Evolutionary conservation across 352 stramenopile species (phyloP).

Genomic region (Proteromonas lacertae): DNA sequence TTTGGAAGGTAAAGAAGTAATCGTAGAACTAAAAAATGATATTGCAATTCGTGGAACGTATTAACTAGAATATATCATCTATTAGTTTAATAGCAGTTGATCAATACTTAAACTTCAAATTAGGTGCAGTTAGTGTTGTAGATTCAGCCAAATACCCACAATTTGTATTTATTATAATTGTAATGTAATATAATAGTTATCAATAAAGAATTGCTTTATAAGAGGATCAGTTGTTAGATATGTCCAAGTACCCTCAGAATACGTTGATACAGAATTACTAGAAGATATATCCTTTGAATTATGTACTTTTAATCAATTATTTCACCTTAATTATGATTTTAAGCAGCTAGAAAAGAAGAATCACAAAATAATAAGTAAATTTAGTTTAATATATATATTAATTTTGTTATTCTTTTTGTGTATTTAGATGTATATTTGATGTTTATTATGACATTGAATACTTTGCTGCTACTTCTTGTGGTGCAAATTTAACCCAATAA

Average conservation of each 20-base stretch:
- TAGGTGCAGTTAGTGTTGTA: constrained; percentile 70
- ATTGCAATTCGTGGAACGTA: constrained; percentile 72
- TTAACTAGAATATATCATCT: too few relatives aligned
- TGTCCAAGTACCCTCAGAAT: constrained; percentile 72
- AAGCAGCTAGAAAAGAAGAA: too few relatives aligned
- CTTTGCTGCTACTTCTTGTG: too few relatives aligned
- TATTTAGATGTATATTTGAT: too few relatives aligned
- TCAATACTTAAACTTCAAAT: constrained; percentile 97
- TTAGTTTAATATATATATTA: too few relatives aligned
- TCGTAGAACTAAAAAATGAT: constrained; percentile 96
- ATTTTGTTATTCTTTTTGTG: too few relatives aligned
- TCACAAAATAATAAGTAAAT: too few relatives aligned
- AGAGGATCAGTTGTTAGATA: constrained; percentile 62
- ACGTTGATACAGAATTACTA: constrained; percentile 84
- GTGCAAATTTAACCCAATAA: too few relatives aligned
- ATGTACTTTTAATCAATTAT: too few relatives aligned
- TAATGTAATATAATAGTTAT: constrained; percentile 29
- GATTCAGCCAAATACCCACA: constrained; percentile 80
- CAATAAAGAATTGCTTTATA: constrained; percentile 93
- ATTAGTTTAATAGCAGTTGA: constrained; percentile 85
- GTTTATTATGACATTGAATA: too few relatives aligned
- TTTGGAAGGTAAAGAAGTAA: constrained; percentile 75
- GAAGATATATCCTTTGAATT: constrained; percentile 39
- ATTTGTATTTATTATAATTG: too few relatives aligned
- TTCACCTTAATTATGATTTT: too few relatives aligned